Conservation (phyloP, 805 yeast species). For the Starmerella davenportii region DNA sequence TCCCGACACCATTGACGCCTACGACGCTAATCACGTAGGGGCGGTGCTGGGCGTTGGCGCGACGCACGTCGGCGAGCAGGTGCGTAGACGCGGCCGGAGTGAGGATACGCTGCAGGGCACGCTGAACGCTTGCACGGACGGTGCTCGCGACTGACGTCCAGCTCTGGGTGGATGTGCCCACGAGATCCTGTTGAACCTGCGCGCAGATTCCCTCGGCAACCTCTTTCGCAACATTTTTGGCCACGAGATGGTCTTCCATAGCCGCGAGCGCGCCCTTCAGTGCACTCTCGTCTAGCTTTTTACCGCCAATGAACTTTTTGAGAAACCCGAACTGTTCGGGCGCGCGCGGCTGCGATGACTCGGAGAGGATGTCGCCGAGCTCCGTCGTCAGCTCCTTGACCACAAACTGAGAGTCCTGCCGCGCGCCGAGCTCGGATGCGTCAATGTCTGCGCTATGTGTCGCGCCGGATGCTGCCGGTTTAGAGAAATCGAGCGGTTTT, state of each 20-base stretch:
- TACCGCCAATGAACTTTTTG: constrained; percentile 48
- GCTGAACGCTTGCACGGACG: constrained; percentile 42
- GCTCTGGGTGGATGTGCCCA: constrained; percentile 52
- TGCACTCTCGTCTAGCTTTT: constrained; percentile 44
- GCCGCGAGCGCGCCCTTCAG: constrained; percentile 45
- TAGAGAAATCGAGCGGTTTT: constrained; percentile 39
- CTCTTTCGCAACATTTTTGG: constrained; percentile 80
- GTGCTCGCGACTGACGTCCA: constrained; percentile 62
- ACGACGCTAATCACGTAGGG: constrained; percentile 95
- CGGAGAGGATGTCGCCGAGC: constrained; percentile 26
- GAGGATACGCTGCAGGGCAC: constrained; percentile 44
- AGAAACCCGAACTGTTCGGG: constrained; percentile 39
- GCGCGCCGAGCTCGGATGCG: constrained; percentile 26
- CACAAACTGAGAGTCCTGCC: constrained; percentile 38
- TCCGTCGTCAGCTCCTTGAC: constrained; percentile 45
- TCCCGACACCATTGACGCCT: constrained; percentile 97
- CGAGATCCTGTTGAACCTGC: constrained; percentile 48
- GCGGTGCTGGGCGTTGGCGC: constrained; percentile 17
- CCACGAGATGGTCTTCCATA: constrained; percentile 57
- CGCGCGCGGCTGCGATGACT: constrained; percentile 7
- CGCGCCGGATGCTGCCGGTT: constrained; percentile 13
- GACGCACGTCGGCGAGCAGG: constrained; percentile 61
- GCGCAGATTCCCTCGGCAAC: constrained; percentile 59
- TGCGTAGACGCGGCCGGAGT: constrained; percentile 89
- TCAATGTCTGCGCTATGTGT: constrained; percentile 5